Base-by-base conservation (phyloP, 768 basidiomycete genomes). In the Rhizopogon vesiculosus region DNA sequence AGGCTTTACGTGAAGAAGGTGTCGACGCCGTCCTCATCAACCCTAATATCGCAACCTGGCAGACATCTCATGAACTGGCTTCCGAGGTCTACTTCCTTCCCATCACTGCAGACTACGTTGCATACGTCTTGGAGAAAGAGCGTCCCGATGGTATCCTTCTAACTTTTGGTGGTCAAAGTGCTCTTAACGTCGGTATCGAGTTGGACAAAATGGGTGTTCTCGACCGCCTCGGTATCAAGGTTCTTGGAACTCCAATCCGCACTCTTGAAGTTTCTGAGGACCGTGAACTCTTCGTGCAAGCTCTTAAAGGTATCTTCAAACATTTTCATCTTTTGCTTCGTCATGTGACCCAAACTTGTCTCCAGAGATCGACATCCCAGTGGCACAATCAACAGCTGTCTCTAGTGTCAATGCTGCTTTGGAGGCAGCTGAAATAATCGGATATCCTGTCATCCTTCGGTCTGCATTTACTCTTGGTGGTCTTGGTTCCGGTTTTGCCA, bases 1-100 rank as follows among this genome's bases (percentile, higher is more conserved):
- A 99, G 71, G 97, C 97, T 15, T 85, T 99, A 51, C 85, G 87
- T 62, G 97, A 99, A 72, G 93, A 95, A 70, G 95, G 95, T 52
- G 87, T 99, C 51, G 82, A 90, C 54, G 91, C 93, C 33, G 86
- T 99, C 59, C 86, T 99, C 60, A 93, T 99, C 71, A 99, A 98
- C 72, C 97, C 97, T 45, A 98, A 99, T 69, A 98, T 98, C 61
- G 96, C 97, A 42, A 98, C 97, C 31, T 98, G 96, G 89, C 97
- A 99, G 74, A 98, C 97, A 1, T 98, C 95, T 7, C 97, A 99
- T 69, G 87, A 98, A 70, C 80, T 99, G 60, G 97, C 97, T 29
- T 89, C 89, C 1, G 92, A 98, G 69, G 93, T 98, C 62, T 99
- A 98, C 76, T 99, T 98, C 76, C 74, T 99, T 38, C 97, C 97